Evolutionary conservation across 2,329 filamentous ascomycete species (phyloP), one percentile per base, ranked within the genome.

Genomic region (Paracoccidioides lutzii): DNA sequence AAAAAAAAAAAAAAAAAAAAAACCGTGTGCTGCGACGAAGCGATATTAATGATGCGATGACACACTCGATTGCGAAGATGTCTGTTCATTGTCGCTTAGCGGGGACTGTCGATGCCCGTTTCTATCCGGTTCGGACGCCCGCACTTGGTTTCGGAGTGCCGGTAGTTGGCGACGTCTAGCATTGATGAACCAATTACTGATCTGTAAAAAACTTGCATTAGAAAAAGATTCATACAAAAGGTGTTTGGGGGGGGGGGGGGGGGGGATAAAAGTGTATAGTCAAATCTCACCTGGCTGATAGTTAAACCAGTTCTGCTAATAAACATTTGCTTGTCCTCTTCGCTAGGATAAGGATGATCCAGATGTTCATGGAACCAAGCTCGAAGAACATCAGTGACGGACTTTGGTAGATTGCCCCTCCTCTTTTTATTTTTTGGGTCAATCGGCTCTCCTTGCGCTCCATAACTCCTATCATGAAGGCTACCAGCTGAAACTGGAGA

Each of bases 331-430:
- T 95, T 94, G 72, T 94, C 86, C 59, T 94, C 88, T 69, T 94
- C 88, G 4, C 83, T 90, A 1, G 89, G 89, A 67, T 95, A 95
- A 0, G 89, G 88, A 65, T 93, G 88, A 58, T 83, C 77, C 6
- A 90, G 71, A 68, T 93, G 86, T n/a, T 78, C 77, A 53, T 83
- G 72, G 61, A 94, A 90, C 90, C 90, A 95, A 0, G 81, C 76
- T 54, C 87, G 81, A 43, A 95, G 76, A 61, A 87, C 84, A 66
- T 90, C 87, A 0, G 89, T 95, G 0, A 88, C 88, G 55, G 90
- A 86, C 66, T 94, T 94, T n/a, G 90, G 90, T 3, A 95, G 76
- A 65, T 95, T 95, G 1, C 90, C 90, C 42, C 90, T 79, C 53
- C 89, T 78, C 67, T 77, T 75, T 63, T 78, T 79, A 40, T 67